phyloP scores from a whole-genome alignment of 306 rosid species.

The Betula pendula region DNA sequence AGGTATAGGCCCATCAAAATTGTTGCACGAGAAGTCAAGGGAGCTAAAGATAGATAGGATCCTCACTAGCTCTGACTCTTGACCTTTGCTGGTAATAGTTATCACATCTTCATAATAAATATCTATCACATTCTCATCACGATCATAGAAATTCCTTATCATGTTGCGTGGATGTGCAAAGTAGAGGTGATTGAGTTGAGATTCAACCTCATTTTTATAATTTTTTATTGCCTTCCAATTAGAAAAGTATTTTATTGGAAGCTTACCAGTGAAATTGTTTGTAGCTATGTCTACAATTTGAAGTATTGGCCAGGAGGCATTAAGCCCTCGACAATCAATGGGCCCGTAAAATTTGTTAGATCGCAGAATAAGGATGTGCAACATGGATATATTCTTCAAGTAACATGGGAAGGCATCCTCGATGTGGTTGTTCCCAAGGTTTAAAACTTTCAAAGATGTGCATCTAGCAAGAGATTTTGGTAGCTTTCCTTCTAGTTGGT shows the following conservation, averaged over 20 bases:
- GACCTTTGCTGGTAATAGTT: conserved; percentile 38
- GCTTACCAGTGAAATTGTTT: conserved; percentile 38
- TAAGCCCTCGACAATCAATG: conserved; percentile 26
- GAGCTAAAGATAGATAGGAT: conserved; percentile 26
- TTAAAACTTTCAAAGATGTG: conserved; percentile 26
- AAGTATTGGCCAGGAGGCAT: conserved; percentile 36
- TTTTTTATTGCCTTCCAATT: conserved; percentile 48
- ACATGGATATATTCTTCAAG: conserved; percentile 14
- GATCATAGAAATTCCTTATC: too few species aligned
- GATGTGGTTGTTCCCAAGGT: conserved; percentile 40
- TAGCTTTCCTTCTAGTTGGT: conserved; percentile 31
- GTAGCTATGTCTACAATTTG: conserved; percentile 49
- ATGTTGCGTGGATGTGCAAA: too few species aligned
- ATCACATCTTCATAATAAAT: conserved; percentile 41
- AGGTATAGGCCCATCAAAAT: conserved; percentile 46
- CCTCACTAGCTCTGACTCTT: conserved; percentile 11
- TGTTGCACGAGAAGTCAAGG: conserved; percentile 52
- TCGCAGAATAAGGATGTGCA: conserved; percentile 38
- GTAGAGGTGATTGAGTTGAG: too few species aligned
- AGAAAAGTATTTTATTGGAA: conserved; percentile 33
- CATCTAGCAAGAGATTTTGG: neutral
- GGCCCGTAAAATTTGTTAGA: conserved; percentile 20
- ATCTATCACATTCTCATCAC: rapidly evolving
- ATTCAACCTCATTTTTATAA: conserved; percentile 9
- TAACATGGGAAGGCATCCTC: neutral